phyloP scores from a whole-genome alignment of 192 early-diverging fungal genomes.

The Backusella liffmaniae region DNA sequence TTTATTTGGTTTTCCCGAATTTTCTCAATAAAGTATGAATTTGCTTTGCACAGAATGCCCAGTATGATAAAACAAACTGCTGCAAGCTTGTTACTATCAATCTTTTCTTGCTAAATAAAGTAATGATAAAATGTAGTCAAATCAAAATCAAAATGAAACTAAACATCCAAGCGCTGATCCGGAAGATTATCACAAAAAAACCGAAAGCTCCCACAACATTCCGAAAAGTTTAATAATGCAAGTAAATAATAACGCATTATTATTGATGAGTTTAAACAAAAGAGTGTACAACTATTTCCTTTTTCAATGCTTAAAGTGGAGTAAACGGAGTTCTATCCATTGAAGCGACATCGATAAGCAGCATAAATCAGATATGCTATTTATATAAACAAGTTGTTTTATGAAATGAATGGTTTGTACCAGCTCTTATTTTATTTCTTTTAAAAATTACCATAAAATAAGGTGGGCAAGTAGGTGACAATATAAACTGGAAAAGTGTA shows the following conservation, averaged over 20 bases:
- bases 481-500: neutral
- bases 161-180: neutral
- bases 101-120: neutral
- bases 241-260: neutral
- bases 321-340: neutral
- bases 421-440: neutral
- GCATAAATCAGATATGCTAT: neutral
- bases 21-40: no score
- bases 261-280: neutral
- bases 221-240: constrained; percentile 5
- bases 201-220: neutral
- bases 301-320: neutral
- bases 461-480: neutral
- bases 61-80: no score
- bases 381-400: neutral
- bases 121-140: neutral
- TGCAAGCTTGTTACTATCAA: no score
- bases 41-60: no score
- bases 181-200: neutral
- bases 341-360: neutral
- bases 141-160: neutral
- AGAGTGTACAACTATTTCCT: neutral
- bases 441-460: constrained; percentile 8
- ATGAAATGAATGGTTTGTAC: neutral
- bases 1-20: neutral